Evolutionary conservation across 2,329 filamentous ascomycete genomes (phyloP).

Genomic region (Fusarium staphyleae): DNA sequence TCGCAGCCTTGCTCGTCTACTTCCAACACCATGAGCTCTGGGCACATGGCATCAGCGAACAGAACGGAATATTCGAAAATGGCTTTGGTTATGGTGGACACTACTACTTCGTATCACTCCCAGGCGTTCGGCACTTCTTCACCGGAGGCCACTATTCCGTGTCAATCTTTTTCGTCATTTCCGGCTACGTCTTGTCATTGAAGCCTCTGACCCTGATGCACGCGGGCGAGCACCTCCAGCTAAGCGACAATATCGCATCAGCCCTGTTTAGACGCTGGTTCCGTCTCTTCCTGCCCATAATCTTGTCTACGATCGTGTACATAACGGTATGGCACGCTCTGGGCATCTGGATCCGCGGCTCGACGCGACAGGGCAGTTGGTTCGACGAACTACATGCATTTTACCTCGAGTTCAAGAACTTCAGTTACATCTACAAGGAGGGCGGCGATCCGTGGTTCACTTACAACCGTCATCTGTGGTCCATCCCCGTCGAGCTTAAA

Average conservation of each 20-base stretch:
- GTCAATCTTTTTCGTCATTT: conserved; percentile 63
- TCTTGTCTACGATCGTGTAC: conserved; percentile 61
- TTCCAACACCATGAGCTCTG: conserved; percentile 66
- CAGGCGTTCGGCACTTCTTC: conserved; percentile 66
- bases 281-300: conserved; percentile 59
- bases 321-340: conserved; percentile 60
- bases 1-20: conserved; percentile 72
- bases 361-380: conserved; percentile 50
- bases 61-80: conserved; percentile 56
- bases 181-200: conserved; percentile 63
- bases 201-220: conserved; percentile 58
- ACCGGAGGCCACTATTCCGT: conserved; percentile 68
- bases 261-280: conserved; percentile 59
- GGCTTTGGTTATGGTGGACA: conserved; percentile 59
- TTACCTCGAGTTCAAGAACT: conserved; percentile 69
- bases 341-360: conserved; percentile 52
- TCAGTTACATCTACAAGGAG: conserved; percentile 69
- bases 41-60: conserved; percentile 55
- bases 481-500: conserved; percentile 68
- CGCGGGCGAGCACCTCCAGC: conserved; percentile 49
- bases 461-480: conserved; percentile 67
- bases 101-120: conserved; percentile 60
- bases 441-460: conserved; percentile 60
- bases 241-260: conserved; percentile 55
- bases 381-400: conserved; percentile 58